phyloP scores from a whole-genome alignment of 176 grass and related monocot genomes.

The Miscanthus lutarioriparius region DNA sequence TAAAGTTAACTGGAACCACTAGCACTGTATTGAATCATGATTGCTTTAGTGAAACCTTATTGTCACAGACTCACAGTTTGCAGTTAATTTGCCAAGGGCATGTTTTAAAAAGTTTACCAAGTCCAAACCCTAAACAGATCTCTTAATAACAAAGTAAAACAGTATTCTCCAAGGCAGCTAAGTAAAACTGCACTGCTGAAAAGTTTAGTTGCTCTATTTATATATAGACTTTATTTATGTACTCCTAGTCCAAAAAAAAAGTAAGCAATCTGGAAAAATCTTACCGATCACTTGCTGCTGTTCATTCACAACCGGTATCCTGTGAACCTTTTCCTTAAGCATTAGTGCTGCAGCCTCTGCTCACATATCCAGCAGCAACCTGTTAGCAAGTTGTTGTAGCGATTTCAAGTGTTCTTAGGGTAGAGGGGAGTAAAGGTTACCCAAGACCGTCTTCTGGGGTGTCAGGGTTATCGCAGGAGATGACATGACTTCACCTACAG shows the following conservation, averaged over 20 bases:
- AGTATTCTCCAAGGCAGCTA: background rate
- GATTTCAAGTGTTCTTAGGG: too few relatives aligned
- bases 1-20: background rate
- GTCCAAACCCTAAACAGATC: background rate
- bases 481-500: slow-evolving; percentile 72
- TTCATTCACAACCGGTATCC: slow-evolving; percentile 74
- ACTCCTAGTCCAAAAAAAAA: background rate
- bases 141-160: background rate
- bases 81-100: background rate
- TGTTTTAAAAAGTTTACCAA: background rate
- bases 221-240: background rate
- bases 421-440: too few relatives aligned
- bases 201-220: background rate
- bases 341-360: slow-evolving; percentile 84
- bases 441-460: too few relatives aligned
- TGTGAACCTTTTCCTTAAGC: slow-evolving; percentile 84
- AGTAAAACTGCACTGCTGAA: background rate
- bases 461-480: slow-evolving; percentile 19
- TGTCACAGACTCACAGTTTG: background rate
- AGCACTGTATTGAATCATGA: background rate
- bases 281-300: slow-evolving; percentile 63
- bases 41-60: background rate
- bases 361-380: background rate
- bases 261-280: background rate
- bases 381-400: too few relatives aligned